phyloP scores from a whole-genome alignment of 1,284 basidiomycete genomes.

The Hypsizygus ulmarius region DNA sequence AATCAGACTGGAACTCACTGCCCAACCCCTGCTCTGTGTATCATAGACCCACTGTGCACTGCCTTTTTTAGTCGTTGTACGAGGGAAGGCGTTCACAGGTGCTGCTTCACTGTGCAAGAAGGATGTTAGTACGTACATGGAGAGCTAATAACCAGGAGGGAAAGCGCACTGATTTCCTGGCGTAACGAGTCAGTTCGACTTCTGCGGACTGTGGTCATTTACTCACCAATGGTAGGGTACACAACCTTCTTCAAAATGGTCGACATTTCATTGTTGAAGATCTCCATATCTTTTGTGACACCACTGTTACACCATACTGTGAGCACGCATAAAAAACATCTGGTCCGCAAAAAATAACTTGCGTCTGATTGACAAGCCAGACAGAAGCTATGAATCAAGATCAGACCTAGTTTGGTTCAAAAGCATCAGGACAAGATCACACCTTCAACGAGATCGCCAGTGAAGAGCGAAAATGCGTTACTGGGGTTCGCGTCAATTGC shows the following conservation, averaged over 20 bases:
- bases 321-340: background rate
- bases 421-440: background rate
- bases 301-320: conserved; percentile 29
- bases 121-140: conserved; percentile 1
- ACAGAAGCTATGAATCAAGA: conserved; percentile 35
- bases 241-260: conserved; percentile 37
- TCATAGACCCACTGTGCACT: conserved; percentile 50
- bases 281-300: conserved; percentile 38
- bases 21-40: conserved; percentile 45
- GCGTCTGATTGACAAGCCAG: conserved; percentile 45
- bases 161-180: conserved; percentile 49
- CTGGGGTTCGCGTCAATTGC: conserved; percentile 34
- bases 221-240: conserved; percentile 45
- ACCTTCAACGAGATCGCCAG: conserved; percentile 63
- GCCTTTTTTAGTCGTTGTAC: conserved; percentile 36
- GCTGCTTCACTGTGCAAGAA: conserved; percentile 38
- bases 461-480: conserved; percentile 54
- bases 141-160: background rate
- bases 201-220: conserved; percentile 3
- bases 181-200: background rate
- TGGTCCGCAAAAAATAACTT: conserved; percentile 14
- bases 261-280: conserved; percentile 44
- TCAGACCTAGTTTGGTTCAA: background rate
- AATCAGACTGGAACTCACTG: conserved; percentile 28
- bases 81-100: conserved; percentile 48